phyloP scores from a whole-genome alignment of 2,329 filamentous ascomycete species.

The Claviceps arundinis region DNA sequence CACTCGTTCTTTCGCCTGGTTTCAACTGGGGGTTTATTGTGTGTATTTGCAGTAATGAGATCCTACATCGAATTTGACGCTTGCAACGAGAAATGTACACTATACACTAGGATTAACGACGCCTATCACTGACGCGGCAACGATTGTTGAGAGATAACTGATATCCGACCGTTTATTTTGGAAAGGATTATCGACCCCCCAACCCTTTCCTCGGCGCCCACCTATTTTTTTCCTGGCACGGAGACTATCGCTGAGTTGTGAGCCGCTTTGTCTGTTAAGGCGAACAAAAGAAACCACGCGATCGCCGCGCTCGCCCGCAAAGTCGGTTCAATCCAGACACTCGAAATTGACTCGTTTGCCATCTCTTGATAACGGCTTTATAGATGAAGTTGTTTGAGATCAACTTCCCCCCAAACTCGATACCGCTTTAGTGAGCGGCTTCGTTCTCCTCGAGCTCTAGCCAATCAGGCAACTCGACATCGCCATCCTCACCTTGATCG shows the following conservation, averaged over 20 bases:
- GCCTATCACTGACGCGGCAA: neutral
- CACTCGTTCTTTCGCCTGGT: too few relatives aligned
- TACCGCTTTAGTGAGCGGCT: conserved; percentile 31
- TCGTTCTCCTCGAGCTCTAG: conserved; percentile 63
- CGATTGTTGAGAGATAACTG: too few relatives aligned
- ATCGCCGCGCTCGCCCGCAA: neutral
- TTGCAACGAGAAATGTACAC: conserved; percentile 24
- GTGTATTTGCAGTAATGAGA: conserved; percentile 7
- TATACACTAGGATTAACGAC: conserved; percentile 16
- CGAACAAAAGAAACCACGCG: neutral
- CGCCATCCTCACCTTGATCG: conserved; percentile 40
- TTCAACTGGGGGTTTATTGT: neutral
- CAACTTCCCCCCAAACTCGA: neutral
- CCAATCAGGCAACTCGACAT: conserved; percentile 55
- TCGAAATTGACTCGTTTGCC: neutral
- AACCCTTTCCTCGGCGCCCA: neutral
- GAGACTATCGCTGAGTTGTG: neutral
- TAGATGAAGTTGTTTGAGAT: neutral
- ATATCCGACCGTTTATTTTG: too few relatives aligned
- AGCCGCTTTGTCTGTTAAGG: neutral
- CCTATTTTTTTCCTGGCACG: neutral
- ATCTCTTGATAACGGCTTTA: neutral
- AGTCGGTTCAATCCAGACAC: neutral
- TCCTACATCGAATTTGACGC: conserved; percentile 19
- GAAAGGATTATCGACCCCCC: neutral